phyloP scores from a whole-genome alignment of 192 early-diverging fungal species.

The Coemansia sp. region DNA sequence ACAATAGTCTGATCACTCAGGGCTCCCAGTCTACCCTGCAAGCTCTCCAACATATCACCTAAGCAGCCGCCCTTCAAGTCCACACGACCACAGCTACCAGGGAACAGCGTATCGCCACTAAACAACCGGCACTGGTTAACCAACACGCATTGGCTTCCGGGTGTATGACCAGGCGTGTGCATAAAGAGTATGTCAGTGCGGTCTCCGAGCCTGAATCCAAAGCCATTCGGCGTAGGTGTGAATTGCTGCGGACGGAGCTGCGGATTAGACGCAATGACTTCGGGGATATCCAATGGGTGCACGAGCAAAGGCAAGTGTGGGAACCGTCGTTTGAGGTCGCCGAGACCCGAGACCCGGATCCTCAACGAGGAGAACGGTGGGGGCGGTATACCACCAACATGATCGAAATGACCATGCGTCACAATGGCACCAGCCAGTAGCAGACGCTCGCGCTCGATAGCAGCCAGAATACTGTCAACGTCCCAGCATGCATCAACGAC shows the following conservation, averaged over 20 bases:
- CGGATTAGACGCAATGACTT: slow-evolving; percentile 71
- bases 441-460: slow-evolving; percentile 62
- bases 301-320: slow-evolving; percentile 78
- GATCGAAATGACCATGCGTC: slow-evolving; percentile 90
- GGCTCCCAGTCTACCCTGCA: slow-evolving; percentile 62
- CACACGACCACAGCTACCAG: slow-evolving; percentile 75
- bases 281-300: slow-evolving; percentile 77
- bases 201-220: slow-evolving; percentile 49
- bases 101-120: slow-evolving; percentile 88
- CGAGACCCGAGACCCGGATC: slow-evolving; percentile 79
- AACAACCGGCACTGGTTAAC: slow-evolving; percentile 77
- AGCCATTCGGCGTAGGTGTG: slow-evolving; percentile 64
- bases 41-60: slow-evolving; percentile 70
- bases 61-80: slow-evolving; percentile 81
- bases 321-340: slow-evolving; percentile 70
- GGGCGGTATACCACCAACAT: slow-evolving; percentile 84
- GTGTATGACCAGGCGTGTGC: slow-evolving; percentile 94
- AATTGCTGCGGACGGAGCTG: slow-evolving; percentile 61
- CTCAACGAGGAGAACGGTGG: slow-evolving; percentile 81
- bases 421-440: slow-evolving; percentile 75
- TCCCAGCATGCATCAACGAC: slow-evolving; percentile 97
- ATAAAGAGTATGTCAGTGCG: slow-evolving; percentile 69
- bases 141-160: slow-evolving; percentile 83
- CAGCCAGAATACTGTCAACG: slow-evolving; percentile 77
- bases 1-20: slow-evolving; percentile 72